Percentiles rank a stretch among this genome's conserved stretches.
Evolutionary conservation across 768 basidiomycete genomes (phyloP).

Genomic region (Rhodotorula kratochvilovae): DNA sequence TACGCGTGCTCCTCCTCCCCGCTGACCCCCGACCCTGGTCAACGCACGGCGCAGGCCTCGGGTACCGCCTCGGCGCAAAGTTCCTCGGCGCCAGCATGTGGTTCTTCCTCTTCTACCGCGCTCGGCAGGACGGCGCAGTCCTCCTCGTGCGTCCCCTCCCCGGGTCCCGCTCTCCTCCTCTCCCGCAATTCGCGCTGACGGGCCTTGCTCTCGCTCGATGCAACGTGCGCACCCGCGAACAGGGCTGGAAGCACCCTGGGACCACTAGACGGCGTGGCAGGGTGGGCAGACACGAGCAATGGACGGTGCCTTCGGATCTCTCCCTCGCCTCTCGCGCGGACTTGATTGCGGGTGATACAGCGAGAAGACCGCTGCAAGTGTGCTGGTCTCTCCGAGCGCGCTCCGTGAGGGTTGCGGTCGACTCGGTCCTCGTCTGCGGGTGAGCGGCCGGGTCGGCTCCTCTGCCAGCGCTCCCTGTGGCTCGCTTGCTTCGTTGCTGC

Average conservation of each 20-base stretch:
- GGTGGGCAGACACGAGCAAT: neutral
- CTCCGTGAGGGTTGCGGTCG: too few species aligned
- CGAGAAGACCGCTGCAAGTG: too few species aligned
- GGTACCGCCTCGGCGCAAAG: conserved; percentile 37
- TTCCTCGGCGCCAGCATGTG: conserved; percentile 37
- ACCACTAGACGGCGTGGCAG: conserved; percentile 17
- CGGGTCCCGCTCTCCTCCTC: neutral
- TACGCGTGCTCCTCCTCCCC: neutral
- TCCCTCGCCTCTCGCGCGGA: neutral
- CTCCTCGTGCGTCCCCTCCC: conserved; percentile 30
- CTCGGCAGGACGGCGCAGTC: conserved; percentile 34
- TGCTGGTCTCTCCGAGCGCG: too few species aligned
- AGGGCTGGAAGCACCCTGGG: conserved; percentile 38
- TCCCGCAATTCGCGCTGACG: neutral
- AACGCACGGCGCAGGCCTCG: conserved; percentile 13
- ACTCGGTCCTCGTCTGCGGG: too few species aligned
- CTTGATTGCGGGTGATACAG: too few species aligned
- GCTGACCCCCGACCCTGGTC: neutral
- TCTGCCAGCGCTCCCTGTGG: too few species aligned
- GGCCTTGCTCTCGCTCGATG: too few species aligned
- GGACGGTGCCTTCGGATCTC: neutral
- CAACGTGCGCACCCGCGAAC: neutral
- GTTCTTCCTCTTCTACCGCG: conserved; percentile 42
- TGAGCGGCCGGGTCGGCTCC: too few species aligned
- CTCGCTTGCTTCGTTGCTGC: too few species aligned